A percentile compares a stretch with the other conserved stretches of the same genome.
phyloP scores from a whole-genome alignment of 805 yeast species.

The Candida methanosorbosa region DNA sequence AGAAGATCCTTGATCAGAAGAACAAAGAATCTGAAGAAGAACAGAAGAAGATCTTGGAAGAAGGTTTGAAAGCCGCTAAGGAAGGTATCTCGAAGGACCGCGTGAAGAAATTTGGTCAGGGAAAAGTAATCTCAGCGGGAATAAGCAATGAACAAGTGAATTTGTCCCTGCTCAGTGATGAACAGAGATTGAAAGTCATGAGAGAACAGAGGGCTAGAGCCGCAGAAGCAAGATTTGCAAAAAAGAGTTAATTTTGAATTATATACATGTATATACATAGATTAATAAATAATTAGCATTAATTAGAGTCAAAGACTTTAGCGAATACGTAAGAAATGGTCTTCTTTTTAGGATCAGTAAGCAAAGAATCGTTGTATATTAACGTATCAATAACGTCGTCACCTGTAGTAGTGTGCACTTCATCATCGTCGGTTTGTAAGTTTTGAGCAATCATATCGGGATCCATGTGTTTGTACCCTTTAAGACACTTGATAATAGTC shows the following conservation, averaged over 20 bases:
- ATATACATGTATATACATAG: background rate
- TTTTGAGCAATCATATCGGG: conserved; percentile 23
- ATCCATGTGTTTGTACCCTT: conserved; percentile 55
- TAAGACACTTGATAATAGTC: conserved; percentile 48
- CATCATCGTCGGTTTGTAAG: conserved; percentile 3
- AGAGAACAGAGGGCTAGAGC: conserved; percentile 95
- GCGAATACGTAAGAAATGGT: conserved; percentile 33
- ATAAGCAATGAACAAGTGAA: conserved; percentile 29
- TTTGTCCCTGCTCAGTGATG: conserved; percentile 57
- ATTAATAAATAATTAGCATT: background rate
- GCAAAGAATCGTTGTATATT: conserved; percentile 8
- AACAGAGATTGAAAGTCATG: conserved; percentile 70
- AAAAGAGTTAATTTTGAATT: conserved; percentile 9
- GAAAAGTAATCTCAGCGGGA: conserved; percentile 21
- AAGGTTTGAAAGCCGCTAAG: conserved; percentile 32
- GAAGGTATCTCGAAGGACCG: conserved; percentile 26
- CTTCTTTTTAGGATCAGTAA: too few species aligned
- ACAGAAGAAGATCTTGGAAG: conserved; percentile 32
- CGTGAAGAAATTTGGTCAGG: conserved; percentile 25
- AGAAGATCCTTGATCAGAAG: conserved; percentile 26
- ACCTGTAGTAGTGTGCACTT: conserved; percentile 5
- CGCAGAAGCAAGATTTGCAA: conserved; percentile 82
- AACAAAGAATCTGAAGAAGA: conserved; percentile 27
- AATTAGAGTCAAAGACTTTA: conserved; percentile 9
- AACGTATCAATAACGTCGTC: conserved; percentile 27